These are phyloP conservation scores for Madurella fahalii DNA, from an alignment of 2,329 filamentous ascomycete species.

Conservation along the genomic window DNA sequence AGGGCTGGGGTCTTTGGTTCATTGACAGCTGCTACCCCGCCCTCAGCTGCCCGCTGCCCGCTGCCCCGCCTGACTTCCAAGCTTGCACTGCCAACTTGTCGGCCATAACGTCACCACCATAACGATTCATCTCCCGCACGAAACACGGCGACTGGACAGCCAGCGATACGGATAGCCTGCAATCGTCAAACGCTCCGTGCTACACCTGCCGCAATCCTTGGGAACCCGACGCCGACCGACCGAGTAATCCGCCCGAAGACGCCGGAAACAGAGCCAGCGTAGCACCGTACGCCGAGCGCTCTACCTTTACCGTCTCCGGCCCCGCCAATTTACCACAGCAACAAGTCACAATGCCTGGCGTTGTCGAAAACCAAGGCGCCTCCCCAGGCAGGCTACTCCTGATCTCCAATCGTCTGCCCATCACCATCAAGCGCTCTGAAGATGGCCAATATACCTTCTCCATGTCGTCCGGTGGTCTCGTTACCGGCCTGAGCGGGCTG, in stretches of 20 bases:
- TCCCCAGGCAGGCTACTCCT: slow-evolving; percentile 61
- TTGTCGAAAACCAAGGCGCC: slow-evolving; percentile 15
- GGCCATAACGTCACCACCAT: background rate
- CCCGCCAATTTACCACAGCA: background rate
- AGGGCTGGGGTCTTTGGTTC: background rate
- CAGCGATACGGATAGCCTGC: background rate
- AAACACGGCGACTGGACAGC: background rate
- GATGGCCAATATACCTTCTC: slow-evolving; percentile 90
- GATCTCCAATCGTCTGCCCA: slow-evolving; percentile 90
- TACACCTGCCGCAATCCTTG: background rate
- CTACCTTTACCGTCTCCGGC: background rate
- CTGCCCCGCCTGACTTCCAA: background rate
- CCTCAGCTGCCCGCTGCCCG: background rate
- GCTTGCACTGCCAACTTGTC: background rate
- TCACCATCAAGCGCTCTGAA: slow-evolving; percentile 91
- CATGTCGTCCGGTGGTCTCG: slow-evolving; percentile 94
- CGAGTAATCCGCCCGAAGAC: background rate
- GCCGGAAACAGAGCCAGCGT: background rate
- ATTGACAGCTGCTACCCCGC: background rate
- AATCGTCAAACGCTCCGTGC: background rate
- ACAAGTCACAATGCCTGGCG: slow-evolving; percentile 20
- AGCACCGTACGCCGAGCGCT: background rate
- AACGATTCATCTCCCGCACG: background rate
- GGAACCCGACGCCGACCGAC: background rate
- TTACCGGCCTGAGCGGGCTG: slow-evolving; percentile 86